phyloP scores from a whole-genome alignment of 2,329 filamentous ascomycete species.

The Juglanconis sp. region DNA sequence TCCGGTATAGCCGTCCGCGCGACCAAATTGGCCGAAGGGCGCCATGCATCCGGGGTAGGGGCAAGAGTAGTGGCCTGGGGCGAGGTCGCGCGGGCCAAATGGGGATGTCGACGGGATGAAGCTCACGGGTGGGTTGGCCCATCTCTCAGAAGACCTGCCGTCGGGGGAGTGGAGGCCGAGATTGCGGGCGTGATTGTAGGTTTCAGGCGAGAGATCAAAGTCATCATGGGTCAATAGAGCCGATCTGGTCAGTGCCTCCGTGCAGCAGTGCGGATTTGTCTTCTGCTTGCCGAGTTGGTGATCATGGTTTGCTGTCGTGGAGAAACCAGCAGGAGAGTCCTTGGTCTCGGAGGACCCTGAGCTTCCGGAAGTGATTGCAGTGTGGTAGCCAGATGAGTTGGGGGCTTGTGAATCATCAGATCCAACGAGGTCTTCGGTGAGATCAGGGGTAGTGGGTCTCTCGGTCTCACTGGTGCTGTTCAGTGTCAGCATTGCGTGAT shows the following conservation, averaged over 20 bases:
- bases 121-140: not conserved
- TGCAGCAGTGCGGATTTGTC: not conserved
- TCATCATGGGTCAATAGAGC: not conserved
- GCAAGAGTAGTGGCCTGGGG: not conserved
- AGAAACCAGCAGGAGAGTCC: not conserved
- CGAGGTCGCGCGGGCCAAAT: not conserved
- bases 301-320: not conserved
- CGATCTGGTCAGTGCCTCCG: not conserved
- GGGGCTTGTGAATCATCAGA: not conserved
- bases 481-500: not conserved
- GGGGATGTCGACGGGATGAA: not conserved
- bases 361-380: not conserved
- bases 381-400: not conserved
- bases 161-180: not conserved
- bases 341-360: not conserved
- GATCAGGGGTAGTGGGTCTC: not conserved
- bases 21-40: not conserved
- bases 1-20: not conserved
- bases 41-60: not conserved
- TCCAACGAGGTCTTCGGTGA: not conserved
- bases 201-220: not conserved
- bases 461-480: conserved; percentile 1
- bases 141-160: not conserved
- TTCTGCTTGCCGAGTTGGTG: not conserved
- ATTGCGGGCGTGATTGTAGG: not conserved